Conservation (phyloP, 2,329 filamentous ascomycete species). For the Fusarium nelsonii region DNA sequence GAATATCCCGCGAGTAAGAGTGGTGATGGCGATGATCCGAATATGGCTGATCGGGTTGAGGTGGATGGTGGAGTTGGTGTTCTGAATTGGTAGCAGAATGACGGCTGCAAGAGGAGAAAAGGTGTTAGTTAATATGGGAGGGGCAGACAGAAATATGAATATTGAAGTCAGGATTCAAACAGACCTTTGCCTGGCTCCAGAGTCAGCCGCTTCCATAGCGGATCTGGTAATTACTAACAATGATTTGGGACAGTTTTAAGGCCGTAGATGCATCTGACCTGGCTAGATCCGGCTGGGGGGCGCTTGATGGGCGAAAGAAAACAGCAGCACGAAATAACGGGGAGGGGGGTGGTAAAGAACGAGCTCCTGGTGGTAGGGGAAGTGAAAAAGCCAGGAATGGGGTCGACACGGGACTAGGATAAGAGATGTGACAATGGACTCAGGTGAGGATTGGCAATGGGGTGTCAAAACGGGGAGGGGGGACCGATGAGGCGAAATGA, state of each 20-base stretch:
- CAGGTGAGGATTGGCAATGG: conserved; percentile 47
- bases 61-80: conserved; percentile 40
- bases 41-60: conserved; percentile 45
- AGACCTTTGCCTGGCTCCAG: conserved; percentile 55
- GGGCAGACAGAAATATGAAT: conserved; percentile 45
- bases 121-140: conserved; percentile 51
- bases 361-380: conserved; percentile 41
- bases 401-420: conserved; percentile 48
- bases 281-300: conserved; percentile 49
- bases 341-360: conserved; percentile 39
- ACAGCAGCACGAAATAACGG: conserved; percentile 36
- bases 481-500: conserved; percentile 45
- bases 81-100: conserved; percentile 45
- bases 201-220: conserved; percentile 57
- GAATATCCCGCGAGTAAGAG: conserved; percentile 46
- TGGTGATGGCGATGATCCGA: conserved; percentile 45
- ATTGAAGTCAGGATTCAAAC: conserved; percentile 49
- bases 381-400: conserved; percentile 47
- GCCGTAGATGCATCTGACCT: conserved; percentile 55
- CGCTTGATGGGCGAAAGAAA: conserved; percentile 39
- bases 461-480: conserved; percentile 43
- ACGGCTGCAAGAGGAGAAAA: conserved; percentile 41
- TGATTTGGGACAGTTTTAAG: conserved; percentile 54
- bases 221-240: conserved; percentile 53
- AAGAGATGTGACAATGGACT: conserved; percentile 47